Conservation (phyloP, 2,329 filamentous ascomycete species). For the Pseudocercospora musae region DNA sequence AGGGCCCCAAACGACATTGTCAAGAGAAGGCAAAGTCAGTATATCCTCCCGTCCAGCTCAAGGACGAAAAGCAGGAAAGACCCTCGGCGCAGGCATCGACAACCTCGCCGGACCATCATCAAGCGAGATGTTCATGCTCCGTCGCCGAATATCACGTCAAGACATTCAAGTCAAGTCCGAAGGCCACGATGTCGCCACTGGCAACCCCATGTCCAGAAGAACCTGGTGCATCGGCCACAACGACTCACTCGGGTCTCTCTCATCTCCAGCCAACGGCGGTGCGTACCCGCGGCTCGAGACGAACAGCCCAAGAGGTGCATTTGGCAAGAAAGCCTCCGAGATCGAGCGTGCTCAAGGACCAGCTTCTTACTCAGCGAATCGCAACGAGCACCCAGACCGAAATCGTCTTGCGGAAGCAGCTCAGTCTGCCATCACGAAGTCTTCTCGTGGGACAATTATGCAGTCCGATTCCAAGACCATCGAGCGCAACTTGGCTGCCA, state of each 20-base stretch:
- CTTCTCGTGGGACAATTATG: not conserved
- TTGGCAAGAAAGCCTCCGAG: constrained; percentile 4
- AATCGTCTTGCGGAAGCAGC: not conserved
- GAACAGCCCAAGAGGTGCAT: constrained; percentile 4
- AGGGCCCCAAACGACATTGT: constrained; percentile 11
- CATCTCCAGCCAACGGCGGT: constrained; percentile 28
- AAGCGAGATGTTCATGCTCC: constrained; percentile 9
- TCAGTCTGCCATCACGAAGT: not conserved
- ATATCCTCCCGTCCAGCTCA: not conserved
- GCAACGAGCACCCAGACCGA: not conserved
- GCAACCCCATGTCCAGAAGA: not conserved
- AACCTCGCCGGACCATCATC: constrained; percentile 17
- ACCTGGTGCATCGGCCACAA: constrained; percentile 5
- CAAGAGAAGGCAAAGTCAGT: not conserved
- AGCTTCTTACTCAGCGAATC: not conserved
- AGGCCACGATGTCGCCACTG: not conserved
- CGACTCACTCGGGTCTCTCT: constrained; percentile 1
- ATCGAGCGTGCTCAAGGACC: constrained; percentile 5
- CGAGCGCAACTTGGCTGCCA: not conserved
- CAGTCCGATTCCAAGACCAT: not conserved
- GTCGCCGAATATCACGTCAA: constrained; percentile 2
- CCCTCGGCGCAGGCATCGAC: constrained; percentile 26
- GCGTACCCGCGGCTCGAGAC: constrained; percentile 24
- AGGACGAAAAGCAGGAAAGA: constrained; percentile 9
- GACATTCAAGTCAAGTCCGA: not conserved